Evolutionary conservation across 352 stramenopile species (phyloP).

Genomic region (Albugo laibachii): DNA sequence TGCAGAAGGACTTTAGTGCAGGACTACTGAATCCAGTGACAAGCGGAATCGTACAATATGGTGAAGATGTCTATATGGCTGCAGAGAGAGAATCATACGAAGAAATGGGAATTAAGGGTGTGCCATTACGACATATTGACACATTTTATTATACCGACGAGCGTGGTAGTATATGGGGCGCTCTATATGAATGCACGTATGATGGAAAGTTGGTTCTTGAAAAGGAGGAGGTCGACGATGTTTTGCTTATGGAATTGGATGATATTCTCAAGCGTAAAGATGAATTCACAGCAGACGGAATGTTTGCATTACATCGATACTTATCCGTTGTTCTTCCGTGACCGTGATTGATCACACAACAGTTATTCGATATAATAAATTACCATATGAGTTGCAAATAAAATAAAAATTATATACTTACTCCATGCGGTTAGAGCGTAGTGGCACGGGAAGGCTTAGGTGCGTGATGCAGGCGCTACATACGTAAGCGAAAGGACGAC

Average conservation of each 20-base stretch:
- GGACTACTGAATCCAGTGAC: conserved; percentile 68
- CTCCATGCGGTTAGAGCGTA: no score
- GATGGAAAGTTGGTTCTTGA: conserved; percentile 42
- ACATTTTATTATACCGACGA: conserved; percentile 53
- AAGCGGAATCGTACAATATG: conserved; percentile 60
- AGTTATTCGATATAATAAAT: no score
- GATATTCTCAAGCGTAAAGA: conserved; percentile 36
- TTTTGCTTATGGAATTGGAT: conserved; percentile 42
- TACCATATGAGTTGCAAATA: no score
- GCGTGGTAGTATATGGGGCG: conserved; percentile 46
- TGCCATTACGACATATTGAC: conserved; percentile 24
- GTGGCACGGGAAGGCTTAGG: no score
- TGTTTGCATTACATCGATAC: conserved; percentile 61
- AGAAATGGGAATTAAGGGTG: conserved; percentile 62
- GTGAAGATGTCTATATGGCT: conserved; percentile 44
- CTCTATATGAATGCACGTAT: conserved; percentile 58
- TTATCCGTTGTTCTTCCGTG: neutral
- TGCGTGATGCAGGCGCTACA: no score
- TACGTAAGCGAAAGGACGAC: no score
- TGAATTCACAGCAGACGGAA: conserved; percentile 68
- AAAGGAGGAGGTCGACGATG: conserved; percentile 56
- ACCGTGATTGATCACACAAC: no score
- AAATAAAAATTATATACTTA: no score
- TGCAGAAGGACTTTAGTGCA: conserved; percentile 80
- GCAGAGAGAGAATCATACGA: conserved; percentile 53